phyloP scores from a whole-genome alignment of 2,329 filamentous ascomycete species.

The Claviceps sp. region DNA sequence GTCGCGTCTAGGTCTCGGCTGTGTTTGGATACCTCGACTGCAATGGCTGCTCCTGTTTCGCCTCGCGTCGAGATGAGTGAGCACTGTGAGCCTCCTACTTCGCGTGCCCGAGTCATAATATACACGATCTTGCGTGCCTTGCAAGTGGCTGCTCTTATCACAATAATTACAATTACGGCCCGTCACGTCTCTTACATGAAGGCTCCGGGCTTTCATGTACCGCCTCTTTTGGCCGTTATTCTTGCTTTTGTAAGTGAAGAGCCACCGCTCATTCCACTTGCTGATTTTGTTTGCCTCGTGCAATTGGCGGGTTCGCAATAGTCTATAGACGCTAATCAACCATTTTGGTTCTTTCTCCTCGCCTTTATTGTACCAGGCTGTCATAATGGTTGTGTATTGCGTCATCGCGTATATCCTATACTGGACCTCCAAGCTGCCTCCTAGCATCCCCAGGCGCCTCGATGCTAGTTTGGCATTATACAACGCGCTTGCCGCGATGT shows the following conservation, averaged over 20 bases:
- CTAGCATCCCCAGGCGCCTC: constrained; percentile 47
- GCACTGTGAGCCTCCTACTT: constrained; percentile 35
- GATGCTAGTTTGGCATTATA: constrained; percentile 65
- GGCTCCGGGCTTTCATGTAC: constrained; percentile 47
- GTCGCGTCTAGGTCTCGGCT: constrained; percentile 27
- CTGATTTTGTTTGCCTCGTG: no score
- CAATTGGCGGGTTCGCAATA: background rate
- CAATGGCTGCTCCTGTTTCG: constrained; percentile 10
- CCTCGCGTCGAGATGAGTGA: constrained; percentile 27
- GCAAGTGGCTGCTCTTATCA: constrained; percentile 57
- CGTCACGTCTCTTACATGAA: constrained; percentile 75
- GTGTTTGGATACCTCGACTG: constrained; percentile 23
- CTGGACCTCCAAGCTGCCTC: constrained; percentile 44
- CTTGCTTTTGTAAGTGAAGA: constrained; percentile 57
- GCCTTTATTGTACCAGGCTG: constrained; percentile 41
- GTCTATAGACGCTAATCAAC: no score
- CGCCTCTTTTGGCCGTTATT: constrained; percentile 62
- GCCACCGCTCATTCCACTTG: no score
- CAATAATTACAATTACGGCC: constrained; percentile 60
- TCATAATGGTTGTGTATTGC: constrained; percentile 67
- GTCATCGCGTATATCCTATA: constrained; percentile 72
- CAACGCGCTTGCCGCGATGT: constrained; percentile 61
- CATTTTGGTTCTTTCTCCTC: background rate
- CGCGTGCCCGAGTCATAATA: constrained; percentile 63
- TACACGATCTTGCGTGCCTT: constrained; percentile 63